Conservation (phyloP, 768 basidiomycete genomes). For the Russula olivacea region DNA sequence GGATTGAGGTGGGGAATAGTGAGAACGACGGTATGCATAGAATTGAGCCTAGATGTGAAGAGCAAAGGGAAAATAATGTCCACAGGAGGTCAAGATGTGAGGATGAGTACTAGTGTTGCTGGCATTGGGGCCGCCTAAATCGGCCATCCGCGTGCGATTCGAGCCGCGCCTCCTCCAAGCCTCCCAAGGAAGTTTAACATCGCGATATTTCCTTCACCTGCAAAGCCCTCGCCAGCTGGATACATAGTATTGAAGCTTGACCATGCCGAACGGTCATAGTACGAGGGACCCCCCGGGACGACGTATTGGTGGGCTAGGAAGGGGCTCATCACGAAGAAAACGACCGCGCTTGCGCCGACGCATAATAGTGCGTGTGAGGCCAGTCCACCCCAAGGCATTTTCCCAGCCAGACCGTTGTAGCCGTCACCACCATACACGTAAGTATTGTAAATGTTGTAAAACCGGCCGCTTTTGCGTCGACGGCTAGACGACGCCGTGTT, state of each 20-base stretch:
- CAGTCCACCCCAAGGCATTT: conserved; percentile 12
- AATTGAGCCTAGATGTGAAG: neutral
- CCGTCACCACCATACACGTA: conserved; percentile 45
- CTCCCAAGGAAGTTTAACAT: conserved; percentile 68
- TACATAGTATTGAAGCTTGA: conserved; percentile 69
- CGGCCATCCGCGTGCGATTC: conserved; percentile 74
- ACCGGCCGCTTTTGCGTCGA: conserved; percentile 41
- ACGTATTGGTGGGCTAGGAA: conserved; percentile 50
- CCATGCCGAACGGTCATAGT: conserved; percentile 77
- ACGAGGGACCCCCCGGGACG: conserved; percentile 61
- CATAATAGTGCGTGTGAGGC: conserved; percentile 35
- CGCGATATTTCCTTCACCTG: conserved; percentile 47
- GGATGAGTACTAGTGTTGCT: neutral
- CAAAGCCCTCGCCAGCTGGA: conserved; percentile 64
- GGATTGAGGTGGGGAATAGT: neutral
- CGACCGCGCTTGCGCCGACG: conserved; percentile 55
- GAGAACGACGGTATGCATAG: neutral
- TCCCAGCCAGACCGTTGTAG: conserved; percentile 27
- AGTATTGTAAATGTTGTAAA: conserved; percentile 87
- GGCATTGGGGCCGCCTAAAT: conserved; percentile 37
- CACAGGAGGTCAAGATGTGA: neutral
- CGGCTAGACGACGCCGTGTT: conserved; percentile 19
- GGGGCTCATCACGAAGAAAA: conserved; percentile 56
- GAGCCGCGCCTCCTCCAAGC: conserved; percentile 67
- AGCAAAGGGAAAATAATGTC: neutral